These are phyloP conservation scores for Pythium dissimile DNA, from an alignment of 352 stramenopile genomes.

Conservation along the genomic window DNA sequence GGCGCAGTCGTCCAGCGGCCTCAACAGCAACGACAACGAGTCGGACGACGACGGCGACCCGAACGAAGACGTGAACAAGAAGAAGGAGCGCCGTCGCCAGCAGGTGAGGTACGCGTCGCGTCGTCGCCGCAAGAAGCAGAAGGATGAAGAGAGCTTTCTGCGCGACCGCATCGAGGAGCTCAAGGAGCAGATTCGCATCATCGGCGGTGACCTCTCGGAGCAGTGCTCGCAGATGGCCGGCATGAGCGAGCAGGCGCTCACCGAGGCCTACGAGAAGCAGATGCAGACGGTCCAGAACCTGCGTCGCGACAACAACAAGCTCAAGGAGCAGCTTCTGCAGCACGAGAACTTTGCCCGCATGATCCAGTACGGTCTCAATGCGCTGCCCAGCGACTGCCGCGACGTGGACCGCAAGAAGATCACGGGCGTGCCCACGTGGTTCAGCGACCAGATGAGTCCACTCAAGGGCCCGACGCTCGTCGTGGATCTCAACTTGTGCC, in stretches of 20 bases:
- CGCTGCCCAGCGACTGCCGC: slow-evolving; percentile 68
- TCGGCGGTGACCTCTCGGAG: slow-evolving; percentile 69
- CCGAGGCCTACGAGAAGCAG: slow-evolving; percentile 80
- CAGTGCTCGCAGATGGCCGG: slow-evolving; percentile 78
- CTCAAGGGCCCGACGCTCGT: slow-evolving; percentile 72
- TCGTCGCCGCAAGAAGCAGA: slow-evolving; percentile 79
- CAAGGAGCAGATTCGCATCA: slow-evolving; percentile 84
- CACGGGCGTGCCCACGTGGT: slow-evolving; percentile 65
- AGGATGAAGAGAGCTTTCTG: slow-evolving; percentile 80
- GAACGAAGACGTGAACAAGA: slow-evolving; percentile 64
- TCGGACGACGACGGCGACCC: slow-evolving; percentile 46
- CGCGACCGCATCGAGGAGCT: slow-evolving; percentile 78
- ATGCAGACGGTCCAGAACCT: slow-evolving; percentile 77
- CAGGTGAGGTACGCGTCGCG: slow-evolving; percentile 79
- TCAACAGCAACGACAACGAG: slow-evolving; percentile 36
- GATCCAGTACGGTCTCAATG: slow-evolving; percentile 82
- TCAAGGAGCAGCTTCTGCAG: slow-evolving; percentile 77
- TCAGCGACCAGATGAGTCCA: slow-evolving; percentile 79
- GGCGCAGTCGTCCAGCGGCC: slow-evolving; percentile 37
- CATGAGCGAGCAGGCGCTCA: slow-evolving; percentile 78
- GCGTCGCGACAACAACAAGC: slow-evolving; percentile 81
- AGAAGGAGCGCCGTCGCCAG: slow-evolving; percentile 75
- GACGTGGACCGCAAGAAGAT: slow-evolving; percentile 81
- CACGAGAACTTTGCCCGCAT: slow-evolving; percentile 84
- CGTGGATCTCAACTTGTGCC: slow-evolving; percentile 71